Percentiles rank a stretch among this genome's conserved stretches.
Evolutionary conservation across 306 rosid genomes (phyloP).

Genomic region (Heteromeles arbutifolia): DNA sequence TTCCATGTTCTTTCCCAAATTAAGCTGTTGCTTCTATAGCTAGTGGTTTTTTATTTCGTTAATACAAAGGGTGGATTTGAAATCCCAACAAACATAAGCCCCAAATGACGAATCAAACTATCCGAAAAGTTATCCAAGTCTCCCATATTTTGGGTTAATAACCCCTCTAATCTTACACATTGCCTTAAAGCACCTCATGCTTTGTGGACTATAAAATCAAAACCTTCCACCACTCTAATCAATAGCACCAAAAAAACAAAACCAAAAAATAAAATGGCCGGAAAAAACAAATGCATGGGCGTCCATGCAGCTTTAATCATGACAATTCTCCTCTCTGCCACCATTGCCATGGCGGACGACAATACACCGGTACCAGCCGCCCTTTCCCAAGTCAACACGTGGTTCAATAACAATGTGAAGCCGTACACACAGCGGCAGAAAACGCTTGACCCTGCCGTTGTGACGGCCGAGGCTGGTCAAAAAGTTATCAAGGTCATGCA

Average conservation of each 20-base stretch:
- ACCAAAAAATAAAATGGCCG: constrained; percentile 9
- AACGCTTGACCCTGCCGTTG: constrained; percentile 31
- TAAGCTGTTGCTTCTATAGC: neutral
- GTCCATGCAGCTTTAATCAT: constrained; percentile 2
- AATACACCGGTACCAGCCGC: constrained; percentile 12
- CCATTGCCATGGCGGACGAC: constrained; percentile 18
- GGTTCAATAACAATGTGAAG: constrained; percentile 36
- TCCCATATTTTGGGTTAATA: neutral
- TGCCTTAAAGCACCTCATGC: neutral
- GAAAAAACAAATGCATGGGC: constrained; percentile 4
- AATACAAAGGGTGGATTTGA: neutral
- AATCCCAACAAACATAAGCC: neutral
- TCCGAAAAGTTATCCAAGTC: constrained; percentile 12
- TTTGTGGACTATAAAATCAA: constrained; percentile 1
- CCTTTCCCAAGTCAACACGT: constrained; percentile 10
- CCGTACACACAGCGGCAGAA: neutral
- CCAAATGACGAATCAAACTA: neutral
- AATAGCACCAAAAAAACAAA: neutral
- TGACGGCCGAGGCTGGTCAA: constrained; percentile 28
- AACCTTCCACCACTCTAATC: neutral
- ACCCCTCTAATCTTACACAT: neutral
- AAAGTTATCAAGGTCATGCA: constrained; percentile 35
- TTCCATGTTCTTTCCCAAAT: neutral
- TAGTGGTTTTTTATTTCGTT: neutral
- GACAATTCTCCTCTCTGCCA: neutral